Conservation (phyloP, 2,329 filamentous ascomycete genomes). For the Colletotrichum spaethianum region DNA sequence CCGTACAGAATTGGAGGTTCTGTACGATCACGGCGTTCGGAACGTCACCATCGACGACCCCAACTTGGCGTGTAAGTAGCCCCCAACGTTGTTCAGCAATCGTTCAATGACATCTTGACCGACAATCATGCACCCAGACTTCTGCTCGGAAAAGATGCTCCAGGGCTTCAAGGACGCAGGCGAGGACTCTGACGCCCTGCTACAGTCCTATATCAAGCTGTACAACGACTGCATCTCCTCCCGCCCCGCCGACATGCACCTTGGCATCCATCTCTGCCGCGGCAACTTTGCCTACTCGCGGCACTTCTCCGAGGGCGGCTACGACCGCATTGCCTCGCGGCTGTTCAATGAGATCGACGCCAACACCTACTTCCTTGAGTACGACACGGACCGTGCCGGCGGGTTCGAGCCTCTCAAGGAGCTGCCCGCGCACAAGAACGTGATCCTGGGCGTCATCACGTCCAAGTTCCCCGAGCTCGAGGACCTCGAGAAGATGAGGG, state of each 20-base stretch:
- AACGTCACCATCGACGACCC: constrained; percentile 75
- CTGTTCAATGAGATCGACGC: constrained; percentile 72
- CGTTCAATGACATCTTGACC: background rate
- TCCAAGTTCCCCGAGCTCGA: constrained; percentile 73
- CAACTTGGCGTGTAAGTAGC: constrained; percentile 62
- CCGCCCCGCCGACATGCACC: constrained; percentile 75
- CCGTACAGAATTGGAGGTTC: constrained; percentile 66
- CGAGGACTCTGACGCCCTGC: constrained; percentile 64
- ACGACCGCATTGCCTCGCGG: constrained; percentile 73
- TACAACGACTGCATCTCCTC: constrained; percentile 79
- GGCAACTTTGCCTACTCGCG: constrained; percentile 74
- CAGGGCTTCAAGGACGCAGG: constrained; percentile 40
- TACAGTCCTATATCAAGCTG: constrained; percentile 79
- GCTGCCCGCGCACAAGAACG: constrained; percentile 73
- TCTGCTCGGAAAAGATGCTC: constrained; percentile 72
- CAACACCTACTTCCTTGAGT: constrained; percentile 74
- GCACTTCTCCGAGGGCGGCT: constrained; percentile 75
- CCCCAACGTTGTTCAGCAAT: background rate
- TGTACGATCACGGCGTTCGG: constrained; percentile 68
- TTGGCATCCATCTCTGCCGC: constrained; percentile 78
- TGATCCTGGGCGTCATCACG: constrained; percentile 73
- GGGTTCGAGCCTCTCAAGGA: constrained; percentile 74
- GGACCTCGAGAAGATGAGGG: constrained; percentile 68
- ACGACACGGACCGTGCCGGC: constrained; percentile 72
- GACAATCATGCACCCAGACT: constrained; percentile 54